Evolutionary conservation across 2,329 filamentous ascomycete species (phyloP).

Genomic region (Furcasterigmium furcatum): DNA sequence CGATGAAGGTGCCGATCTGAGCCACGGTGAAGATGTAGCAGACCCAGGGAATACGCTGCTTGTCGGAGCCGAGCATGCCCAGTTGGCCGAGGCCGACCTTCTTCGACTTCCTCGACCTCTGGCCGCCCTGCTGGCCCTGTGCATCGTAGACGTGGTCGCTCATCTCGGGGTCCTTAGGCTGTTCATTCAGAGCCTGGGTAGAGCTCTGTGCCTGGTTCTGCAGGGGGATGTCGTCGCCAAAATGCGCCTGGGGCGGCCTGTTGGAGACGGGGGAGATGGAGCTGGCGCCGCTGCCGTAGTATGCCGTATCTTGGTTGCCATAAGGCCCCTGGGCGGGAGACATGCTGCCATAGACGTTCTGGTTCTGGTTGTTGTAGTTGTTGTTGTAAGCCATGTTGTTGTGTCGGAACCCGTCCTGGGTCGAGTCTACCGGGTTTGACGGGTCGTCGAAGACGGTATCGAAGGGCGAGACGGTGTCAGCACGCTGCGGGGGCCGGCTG

Average conservation of each 20-base stretch:
- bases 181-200: neutral
- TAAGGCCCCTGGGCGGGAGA: slow-evolving; percentile 25
- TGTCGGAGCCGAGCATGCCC: slow-evolving; percentile 54
- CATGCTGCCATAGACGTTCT: slow-evolving; percentile 23
- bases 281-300: slow-evolving; percentile 43
- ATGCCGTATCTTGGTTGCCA: slow-evolving; percentile 51
- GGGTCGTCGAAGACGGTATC: slow-evolving; percentile 67
- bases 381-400: slow-evolving; percentile 16
- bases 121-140: slow-evolving; percentile 20
- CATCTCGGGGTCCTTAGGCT: slow-evolving; percentile 35
- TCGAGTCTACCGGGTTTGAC: slow-evolving; percentile 55
- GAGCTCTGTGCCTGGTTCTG: slow-evolving; percentile 35
- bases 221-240: slow-evolving; percentile 55
- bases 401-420: slow-evolving; percentile 15
- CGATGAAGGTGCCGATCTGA: slow-evolving; percentile 85
- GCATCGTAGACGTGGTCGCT: slow-evolving; percentile 63
- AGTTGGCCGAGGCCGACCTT: slow-evolving; percentile 55
- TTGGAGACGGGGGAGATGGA: slow-evolving; percentile 26
- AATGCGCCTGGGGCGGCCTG: slow-evolving; percentile 16
- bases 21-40: slow-evolving; percentile 75
- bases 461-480: slow-evolving; percentile 52
- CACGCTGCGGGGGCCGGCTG: slow-evolving; percentile 25
- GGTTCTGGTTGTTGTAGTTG: slow-evolving; percentile 18
- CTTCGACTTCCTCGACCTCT: slow-evolving; percentile 25
- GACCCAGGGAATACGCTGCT: slow-evolving; percentile 68